Conservation (phyloP, 129 eudicot species). For the Arctium lappa region DNA sequence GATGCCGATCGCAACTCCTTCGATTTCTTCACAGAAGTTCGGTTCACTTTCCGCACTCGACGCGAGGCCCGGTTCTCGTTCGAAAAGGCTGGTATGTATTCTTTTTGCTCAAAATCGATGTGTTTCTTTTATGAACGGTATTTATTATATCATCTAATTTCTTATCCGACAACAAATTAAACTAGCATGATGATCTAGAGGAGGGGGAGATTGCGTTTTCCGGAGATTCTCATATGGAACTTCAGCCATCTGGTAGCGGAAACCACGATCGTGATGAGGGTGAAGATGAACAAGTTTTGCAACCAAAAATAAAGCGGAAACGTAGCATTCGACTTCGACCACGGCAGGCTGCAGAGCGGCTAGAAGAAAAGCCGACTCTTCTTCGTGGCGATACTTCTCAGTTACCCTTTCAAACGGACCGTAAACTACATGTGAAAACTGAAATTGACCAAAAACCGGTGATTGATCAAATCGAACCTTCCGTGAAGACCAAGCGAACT, state of each 20-base stretch:
- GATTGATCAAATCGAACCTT: constrained; percentile 41
- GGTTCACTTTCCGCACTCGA: constrained; percentile 93
- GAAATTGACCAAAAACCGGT: constrained; percentile 42
- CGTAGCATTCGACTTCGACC: constrained; percentile 88
- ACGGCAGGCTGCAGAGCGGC: constrained; percentile 42
- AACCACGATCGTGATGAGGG: constrained; percentile 86
- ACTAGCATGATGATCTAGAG: constrained; percentile 80
- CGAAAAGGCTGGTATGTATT: constrained; percentile 64
- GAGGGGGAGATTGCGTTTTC: constrained; percentile 92
- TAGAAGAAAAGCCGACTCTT: constrained; percentile 49
- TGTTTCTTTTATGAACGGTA: background rate
- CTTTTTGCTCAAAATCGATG: constrained; percentile 4
- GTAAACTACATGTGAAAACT: constrained; percentile 37
- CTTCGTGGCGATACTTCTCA: constrained; percentile 54
- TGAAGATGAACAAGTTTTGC: constrained; percentile 94
- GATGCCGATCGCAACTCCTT: constrained; percentile 55
- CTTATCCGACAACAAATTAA: background rate
- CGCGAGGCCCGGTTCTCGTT: constrained; percentile 69
- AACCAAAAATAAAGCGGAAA: constrained; percentile 86
- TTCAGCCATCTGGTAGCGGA: constrained; percentile 91
- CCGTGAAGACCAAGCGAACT: constrained; percentile 46
- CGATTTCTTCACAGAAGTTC: constrained; percentile 82
- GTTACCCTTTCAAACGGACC: constrained; percentile 55
- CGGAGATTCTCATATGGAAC: constrained; percentile 76
- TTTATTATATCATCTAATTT: background rate